Conservation (phyloP, 1,139 yeast genomes). For the Debaryomycetaceae sp. region DNA sequence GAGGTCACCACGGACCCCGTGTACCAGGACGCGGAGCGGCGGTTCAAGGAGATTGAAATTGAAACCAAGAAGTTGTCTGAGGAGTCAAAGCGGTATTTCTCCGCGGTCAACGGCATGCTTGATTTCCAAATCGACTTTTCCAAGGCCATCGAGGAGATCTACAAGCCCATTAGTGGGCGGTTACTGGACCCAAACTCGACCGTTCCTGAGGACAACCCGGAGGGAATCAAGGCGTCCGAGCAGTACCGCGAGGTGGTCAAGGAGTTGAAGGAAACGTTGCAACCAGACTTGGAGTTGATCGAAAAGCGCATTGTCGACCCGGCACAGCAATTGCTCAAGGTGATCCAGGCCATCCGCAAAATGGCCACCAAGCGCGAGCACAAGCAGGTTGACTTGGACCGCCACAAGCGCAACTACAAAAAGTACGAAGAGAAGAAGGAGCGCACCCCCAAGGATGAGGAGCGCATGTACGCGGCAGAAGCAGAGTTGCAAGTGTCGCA, state of each 20-base stretch:
- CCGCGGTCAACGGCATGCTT: constrained; percentile 90
- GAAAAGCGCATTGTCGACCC: constrained; percentile 88
- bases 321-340: constrained; percentile 82
- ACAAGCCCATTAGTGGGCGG: constrained; percentile 92
- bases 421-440: constrained; percentile 82
- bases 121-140: constrained; percentile 91
- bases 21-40: constrained; percentile 89
- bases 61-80: constrained; percentile 89
- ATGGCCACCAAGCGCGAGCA: constrained; percentile 95
- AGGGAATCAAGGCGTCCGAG: constrained; percentile 91
- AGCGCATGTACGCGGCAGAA: constrained; percentile 81
- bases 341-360: constrained; percentile 78
- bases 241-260: constrained; percentile 84
- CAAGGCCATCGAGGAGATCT: constrained; percentile 89
- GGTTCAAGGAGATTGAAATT: constrained; percentile 85
- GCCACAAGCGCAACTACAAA: constrained; percentile 64
- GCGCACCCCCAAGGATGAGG: constrained; percentile 82
- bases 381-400: constrained; percentile 89
- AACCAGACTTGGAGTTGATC: constrained; percentile 90
- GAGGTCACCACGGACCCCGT: constrained; percentile 82
- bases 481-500: constrained; percentile 87
- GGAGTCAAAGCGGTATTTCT: constrained; percentile 84
- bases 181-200: constrained; percentile 83
- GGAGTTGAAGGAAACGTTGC: constrained; percentile 77
- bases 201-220: constrained; percentile 90